Percentiles rank a stretch among this genome's conserved stretches.
Conservation (phyloP, 140 eudicot genomes). For the Bidens hawaiensis region DNA sequence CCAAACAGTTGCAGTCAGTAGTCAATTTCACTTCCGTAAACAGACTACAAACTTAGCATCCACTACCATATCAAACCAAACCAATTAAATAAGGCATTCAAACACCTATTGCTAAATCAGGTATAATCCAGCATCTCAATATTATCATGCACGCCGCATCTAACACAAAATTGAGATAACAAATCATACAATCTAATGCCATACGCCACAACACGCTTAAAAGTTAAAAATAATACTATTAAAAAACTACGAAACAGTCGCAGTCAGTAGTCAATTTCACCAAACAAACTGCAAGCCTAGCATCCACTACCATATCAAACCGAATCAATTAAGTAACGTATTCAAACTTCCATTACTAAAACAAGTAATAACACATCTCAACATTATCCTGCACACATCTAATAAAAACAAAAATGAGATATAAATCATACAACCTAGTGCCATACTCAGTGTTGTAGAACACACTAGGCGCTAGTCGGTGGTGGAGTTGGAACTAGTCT, state of each 20-base stretch:
- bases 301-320: too few species aligned
- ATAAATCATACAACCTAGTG: too few species aligned
- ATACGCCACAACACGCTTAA: background rate
- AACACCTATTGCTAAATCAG: background rate
- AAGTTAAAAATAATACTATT: too few species aligned
- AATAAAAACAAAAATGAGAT: background rate
- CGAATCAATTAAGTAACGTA: constrained; percentile 3
- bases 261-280: too few species aligned
- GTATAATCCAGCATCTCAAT: background rate
- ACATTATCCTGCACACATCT: background rate
- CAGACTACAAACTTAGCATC: too few species aligned
- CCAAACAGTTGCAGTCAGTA: too few species aligned
- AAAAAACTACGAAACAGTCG: too few species aligned
- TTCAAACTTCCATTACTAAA: background rate
- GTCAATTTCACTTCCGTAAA: too few species aligned
- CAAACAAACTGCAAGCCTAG: background rate
- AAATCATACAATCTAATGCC: background rate
- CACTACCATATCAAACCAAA: constrained; percentile 5
- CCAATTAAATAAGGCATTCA: background rate
- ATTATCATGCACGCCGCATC: background rate
- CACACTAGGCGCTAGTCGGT: too few species aligned
- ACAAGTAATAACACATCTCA: background rate
- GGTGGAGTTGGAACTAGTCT: too few species aligned
- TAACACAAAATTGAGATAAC: background rate
- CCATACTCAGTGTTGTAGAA: too few species aligned